A percentile compares a stretch with the other conserved stretches of the same genome.
Conservation (phyloP, 2,329 filamentous ascomycete genomes). For the Colletotrichum sp. region DNA sequence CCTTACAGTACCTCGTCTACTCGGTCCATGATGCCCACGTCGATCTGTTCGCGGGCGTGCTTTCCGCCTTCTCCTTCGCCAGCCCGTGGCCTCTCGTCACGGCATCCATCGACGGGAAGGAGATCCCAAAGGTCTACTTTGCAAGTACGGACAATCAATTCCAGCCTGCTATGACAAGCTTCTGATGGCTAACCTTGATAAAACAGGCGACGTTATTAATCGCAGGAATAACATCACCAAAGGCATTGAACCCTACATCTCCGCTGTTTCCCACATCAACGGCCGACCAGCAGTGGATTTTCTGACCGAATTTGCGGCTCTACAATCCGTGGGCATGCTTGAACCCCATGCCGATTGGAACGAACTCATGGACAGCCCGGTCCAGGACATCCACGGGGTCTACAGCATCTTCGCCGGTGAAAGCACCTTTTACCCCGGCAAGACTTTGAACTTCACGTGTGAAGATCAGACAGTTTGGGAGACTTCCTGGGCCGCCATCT, state of each 20-base stretch:
- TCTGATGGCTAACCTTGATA: not conserved
- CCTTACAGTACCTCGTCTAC: constrained; percentile 1
- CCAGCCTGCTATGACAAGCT: not conserved
- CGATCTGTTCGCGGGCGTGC: not conserved
- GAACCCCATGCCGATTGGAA: constrained; percentile 19
- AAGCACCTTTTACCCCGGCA: constrained; percentile 5
- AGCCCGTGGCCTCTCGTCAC: not conserved
- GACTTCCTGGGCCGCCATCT: constrained; percentile 2
- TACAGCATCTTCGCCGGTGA: not conserved
- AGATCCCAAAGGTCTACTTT: constrained; percentile 8
- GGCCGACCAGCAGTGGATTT: not conserved
- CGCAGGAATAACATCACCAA: not conserved
- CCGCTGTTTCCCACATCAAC: constrained; percentile 5
- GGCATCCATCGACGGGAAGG: constrained; percentile 5
- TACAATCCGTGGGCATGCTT: constrained; percentile 7
- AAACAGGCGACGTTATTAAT: not conserved
- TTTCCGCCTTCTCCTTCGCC: constrained; percentile 8
- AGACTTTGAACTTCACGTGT: constrained; percentile 6
- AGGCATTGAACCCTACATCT: not conserved
- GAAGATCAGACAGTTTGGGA: not conserved
- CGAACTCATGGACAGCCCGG: constrained; percentile 3
- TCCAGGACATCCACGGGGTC: not conserved
- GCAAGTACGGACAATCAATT: not conserved
- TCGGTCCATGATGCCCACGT: constrained; percentile 10
- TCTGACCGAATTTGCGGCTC: not conserved